Conservation (phyloP, 208 protist species). For the Tritrichomonas foetus region DNA sequence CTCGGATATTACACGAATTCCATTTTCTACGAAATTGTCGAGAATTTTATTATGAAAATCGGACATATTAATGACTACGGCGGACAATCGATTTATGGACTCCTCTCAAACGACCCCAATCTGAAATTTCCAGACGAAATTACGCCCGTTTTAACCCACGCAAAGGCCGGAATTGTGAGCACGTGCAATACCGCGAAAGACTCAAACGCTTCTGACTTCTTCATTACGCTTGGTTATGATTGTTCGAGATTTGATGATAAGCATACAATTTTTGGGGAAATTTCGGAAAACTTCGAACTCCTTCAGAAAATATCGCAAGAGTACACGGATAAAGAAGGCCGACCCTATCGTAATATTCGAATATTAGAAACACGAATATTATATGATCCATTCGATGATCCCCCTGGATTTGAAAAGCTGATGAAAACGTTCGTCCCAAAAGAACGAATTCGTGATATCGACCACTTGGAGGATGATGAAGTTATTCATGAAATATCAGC, state of each 20-base stretch:
- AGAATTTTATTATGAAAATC: neutral
- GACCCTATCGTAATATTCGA: neutral
- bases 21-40: neutral
- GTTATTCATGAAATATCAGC: neutral
- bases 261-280: conserved; percentile 8
- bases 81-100: neutral
- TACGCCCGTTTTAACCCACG: neutral
- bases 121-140: neutral
- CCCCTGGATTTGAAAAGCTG: neutral
- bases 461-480: conserved; percentile 13
- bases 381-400: conserved; percentile 33
- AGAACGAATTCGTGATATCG: neutral
- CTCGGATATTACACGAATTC: conserved; percentile 4
- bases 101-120: neutral
- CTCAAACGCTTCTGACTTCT: neutral
- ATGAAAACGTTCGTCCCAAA: neutral
- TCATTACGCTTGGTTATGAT: neutral
- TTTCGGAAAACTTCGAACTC: conserved; percentile 30
- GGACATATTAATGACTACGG: neutral
- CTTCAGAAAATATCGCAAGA: neutral
- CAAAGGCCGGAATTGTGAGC: neutral
- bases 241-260: neutral
- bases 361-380: neutral
- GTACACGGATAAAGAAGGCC: neutral
- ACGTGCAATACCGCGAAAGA: neutral